Evolutionary conservation across 331 rosid genomes (phyloP).

Genomic region (Pyracantha coccinea): DNA sequence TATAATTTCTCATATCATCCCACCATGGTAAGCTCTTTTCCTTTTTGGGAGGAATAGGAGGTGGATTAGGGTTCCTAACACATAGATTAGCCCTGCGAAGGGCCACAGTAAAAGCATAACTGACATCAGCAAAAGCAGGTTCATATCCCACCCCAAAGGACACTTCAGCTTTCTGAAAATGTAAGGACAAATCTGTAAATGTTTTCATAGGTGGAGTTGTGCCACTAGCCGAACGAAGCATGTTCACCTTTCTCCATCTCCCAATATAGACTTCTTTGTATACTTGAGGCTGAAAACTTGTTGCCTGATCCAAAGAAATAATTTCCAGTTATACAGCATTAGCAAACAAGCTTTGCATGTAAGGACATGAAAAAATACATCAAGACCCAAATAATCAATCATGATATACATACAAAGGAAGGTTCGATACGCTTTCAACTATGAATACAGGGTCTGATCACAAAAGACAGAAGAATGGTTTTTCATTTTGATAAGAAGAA

Average conservation of each 20-base stretch:
- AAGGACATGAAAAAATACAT: not conserved
- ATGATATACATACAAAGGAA: not conserved
- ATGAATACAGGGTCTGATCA: not conserved
- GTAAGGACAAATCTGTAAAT: conserved; percentile 66
- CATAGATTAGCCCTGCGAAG: conserved; percentile 97
- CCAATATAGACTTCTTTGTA: conserved; percentile 83
- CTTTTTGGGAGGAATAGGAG: conserved; percentile 60
- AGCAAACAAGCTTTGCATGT: conserved; percentile 2
- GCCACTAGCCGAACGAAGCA: conserved; percentile 98
- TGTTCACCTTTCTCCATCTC: conserved; percentile 86
- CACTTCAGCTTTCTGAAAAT: conserved; percentile 73
- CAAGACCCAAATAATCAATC: not conserved
- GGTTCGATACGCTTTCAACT: not conserved
- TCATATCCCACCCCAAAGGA: conserved; percentile 97
- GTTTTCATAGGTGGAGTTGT: conserved; percentile 98
- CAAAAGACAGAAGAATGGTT: not conserved
- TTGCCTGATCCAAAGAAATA: conserved; percentile 60
- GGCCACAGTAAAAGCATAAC: conserved; percentile 91
- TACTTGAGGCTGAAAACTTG: conserved; percentile 94
- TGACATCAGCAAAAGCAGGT: conserved; percentile 85
- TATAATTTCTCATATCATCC: conserved; percentile 97
- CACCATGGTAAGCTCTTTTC: conserved; percentile 98
- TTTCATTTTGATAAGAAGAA: not conserved
- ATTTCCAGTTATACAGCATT: conserved; percentile 19
- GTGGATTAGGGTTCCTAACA: conserved; percentile 41